These are phyloP conservation scores for Cucumis cinereus DNA, from an alignment of 306 rosid species.

Conservation along the genomic window DNA sequence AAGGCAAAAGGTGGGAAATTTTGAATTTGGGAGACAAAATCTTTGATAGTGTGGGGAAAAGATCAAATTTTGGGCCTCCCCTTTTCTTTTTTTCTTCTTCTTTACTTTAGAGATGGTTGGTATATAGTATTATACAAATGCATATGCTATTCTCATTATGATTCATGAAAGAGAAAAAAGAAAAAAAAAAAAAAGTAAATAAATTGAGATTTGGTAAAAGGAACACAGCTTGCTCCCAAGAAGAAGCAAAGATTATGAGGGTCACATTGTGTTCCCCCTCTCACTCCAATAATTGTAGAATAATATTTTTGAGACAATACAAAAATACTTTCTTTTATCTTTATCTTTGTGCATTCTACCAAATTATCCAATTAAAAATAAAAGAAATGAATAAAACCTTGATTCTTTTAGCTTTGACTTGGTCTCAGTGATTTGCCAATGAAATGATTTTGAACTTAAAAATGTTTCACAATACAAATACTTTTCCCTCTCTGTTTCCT, in stretches of 20 bases:
- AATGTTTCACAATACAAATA: conserved; percentile 6
- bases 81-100: conserved; percentile 3
- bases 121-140: conserved; percentile 18
- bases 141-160: conserved; percentile 43
- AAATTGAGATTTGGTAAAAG: conserved; percentile 23
- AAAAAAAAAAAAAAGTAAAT: not conserved
- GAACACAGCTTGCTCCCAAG: conserved; percentile 56
- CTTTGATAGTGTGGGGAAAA: conserved; percentile 4
- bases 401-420: not conserved
- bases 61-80: not conserved
- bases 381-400: no score
- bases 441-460: conserved; percentile 6
- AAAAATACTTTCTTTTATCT: no score
- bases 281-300: conserved; percentile 6
- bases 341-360: no score
- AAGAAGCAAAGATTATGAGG: conserved; percentile 10
- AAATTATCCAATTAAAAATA: no score
- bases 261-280: not conserved
- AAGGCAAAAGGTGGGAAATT: conserved; percentile 8
- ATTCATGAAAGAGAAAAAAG: conserved; percentile 15
- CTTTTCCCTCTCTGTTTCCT: not conserved
- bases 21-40: conserved; percentile 11
- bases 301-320: not conserved
- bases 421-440: not conserved
- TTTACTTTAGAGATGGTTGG: conserved; percentile 34